Base-by-base conservation (phyloP, 208 protist species). In the Entamoeba histolytica region DNA sequence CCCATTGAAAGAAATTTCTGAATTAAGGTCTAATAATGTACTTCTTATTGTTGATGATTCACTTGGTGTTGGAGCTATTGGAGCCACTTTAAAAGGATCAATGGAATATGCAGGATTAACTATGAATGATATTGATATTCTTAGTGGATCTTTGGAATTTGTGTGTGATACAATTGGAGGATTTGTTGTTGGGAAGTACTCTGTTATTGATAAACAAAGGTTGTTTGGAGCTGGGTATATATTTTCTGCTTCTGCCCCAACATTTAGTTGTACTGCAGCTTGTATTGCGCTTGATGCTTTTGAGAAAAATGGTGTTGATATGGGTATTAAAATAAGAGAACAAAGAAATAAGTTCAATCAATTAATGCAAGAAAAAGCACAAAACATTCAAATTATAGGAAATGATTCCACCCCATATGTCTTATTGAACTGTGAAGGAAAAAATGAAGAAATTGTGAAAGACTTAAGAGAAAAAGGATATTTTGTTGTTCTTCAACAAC, bases 231-330 rank as follows among this genome's bases (percentile, higher is more conserved):
- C 96, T 0, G 98, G 97, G 49, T 99, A 99, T 96, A 96, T 98
- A 69, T 99, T 99, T 95, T 98, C 97, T 23, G 98, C 98, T 10
- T 98, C 98, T 8, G 94, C 98, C 14, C 98, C 98, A 17, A 97
- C 98, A 15, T 98, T 98, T 94, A 92, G 98, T 8, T 97, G 97
- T 4, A 95, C 96, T 4, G 96, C 97, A 17, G 96, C 97, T 23
- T 96, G 96, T 15, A 94, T 94, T 55, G 96, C 96, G 5, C 94
- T 99, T 17, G 93, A 95, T 1, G 92, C 97, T 12, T 49, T 93
- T 49, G 28, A 51, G 8, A 52, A 51, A 52, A 31, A 93, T 51
- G 49, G 47, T 52, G 91, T 55, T 15, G 47, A 92, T 52, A 55
- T n/a, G 31, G 91, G 47, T 50, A 50, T 92, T 92, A 12, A 50